Base-by-base conservation (phyloP, 345 rosid genomes). In the Durio zibethinus region DNA sequence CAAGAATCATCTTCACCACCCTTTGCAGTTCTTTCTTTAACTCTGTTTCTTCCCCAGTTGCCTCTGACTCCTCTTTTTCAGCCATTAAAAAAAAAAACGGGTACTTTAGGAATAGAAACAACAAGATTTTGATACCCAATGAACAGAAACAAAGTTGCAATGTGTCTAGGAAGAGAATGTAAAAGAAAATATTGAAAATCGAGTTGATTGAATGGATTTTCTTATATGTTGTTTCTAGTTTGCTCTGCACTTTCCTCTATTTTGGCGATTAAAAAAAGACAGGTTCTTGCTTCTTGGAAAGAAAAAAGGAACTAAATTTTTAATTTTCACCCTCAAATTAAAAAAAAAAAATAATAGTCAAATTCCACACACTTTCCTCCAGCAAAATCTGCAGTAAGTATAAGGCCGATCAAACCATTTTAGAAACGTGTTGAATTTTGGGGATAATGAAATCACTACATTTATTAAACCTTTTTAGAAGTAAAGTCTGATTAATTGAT, bases 21-120 rank as follows among this genome's bases (percentile, higher is more conserved):
- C 82, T 83, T 78, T 78, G 80, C 56, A 88, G 76, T 72, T 87
- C 79, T 36, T 80, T 82, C 82, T 84, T 82, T 56, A 88, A 79
- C 80, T 84, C 90, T 50, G 60, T 33, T 48, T 35, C 84, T 78
- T 76, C 67, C 11, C 53, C 69, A 25, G 15, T 20, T 21, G 18
- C 20, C 42, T 62, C 76, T 35, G 31, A 66, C 21, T 43, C 73
- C 47, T 65, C 73, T 42, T 61, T 27, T 66, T 80, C 77, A 75
- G 88, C 83, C 88, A 81, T 81, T 0, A 10, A 74, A 27, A 27
- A 66, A 64, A 29, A 8, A 25, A 54, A 45, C 0, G 4, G 6
- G 7, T 59, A 25, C 35, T 59, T 59, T 27, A 27, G 35, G 10
- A 33, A 16, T 10, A 36, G 5, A 38, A 65, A 36, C 3, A 42